These are phyloP conservation scores for Cercis canadensis DNA, from an alignment of 306 rosid genomes.

Conservation along the genomic window DNA sequence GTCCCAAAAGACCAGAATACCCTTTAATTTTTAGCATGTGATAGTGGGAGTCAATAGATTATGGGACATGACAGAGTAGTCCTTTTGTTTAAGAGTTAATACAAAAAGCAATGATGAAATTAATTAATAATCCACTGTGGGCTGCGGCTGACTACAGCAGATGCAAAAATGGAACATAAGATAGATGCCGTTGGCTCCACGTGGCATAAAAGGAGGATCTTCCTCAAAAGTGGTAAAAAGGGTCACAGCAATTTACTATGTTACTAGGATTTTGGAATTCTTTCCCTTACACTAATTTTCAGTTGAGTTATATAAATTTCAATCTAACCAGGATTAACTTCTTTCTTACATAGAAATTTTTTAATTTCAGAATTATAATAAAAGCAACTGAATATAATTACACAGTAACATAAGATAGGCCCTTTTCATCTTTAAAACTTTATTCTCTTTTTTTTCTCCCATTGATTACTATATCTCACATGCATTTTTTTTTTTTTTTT, in stretches of 20 bases:
- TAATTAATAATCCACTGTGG: constrained; percentile 38
- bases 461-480: too few species aligned
- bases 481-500: too few species aligned
- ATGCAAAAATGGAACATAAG: constrained; percentile 16
- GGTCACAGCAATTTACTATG: constrained; percentile 33
- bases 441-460: too few species aligned
- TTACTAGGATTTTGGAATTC: constrained; percentile 9
- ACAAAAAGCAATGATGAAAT: constrained; percentile 38
- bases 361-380: too few species aligned
- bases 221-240: constrained; percentile 52
- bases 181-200: constrained; percentile 34
- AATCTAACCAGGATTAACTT: too few species aligned
- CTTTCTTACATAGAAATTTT: too few species aligned
- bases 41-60: constrained; percentile 14
- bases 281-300: neutral
- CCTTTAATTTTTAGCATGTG: constrained; percentile 41
- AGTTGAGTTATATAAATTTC: too few species aligned
- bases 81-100: constrained; percentile 37
- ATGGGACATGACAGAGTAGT: constrained; percentile 43
- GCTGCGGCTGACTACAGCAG: constrained; percentile 3
- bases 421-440: too few species aligned
- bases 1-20: constrained; percentile 34
- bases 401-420: too few species aligned
- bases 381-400: too few species aligned
- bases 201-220: constrained; percentile 49